A percentile compares a stretch with the other conserved stretches of the same genome.
These are phyloP conservation scores for Tubosaeta brunneosetosa DNA, from an alignment of 768 basidiomycete species.

Conservation along the genomic window DNA sequence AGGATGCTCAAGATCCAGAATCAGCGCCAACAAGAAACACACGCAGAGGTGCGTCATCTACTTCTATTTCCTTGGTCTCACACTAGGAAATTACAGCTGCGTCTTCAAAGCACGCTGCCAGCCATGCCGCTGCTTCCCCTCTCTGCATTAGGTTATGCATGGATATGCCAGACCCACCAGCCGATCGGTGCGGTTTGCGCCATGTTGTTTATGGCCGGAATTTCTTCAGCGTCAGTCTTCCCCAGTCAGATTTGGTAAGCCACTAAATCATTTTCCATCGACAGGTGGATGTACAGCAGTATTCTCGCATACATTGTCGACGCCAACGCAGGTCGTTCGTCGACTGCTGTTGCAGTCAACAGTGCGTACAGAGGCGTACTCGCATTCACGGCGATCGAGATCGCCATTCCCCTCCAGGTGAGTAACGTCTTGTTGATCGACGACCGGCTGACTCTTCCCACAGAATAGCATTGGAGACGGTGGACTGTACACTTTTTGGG, in stretches of 20 bases:
- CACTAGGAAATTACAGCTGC: conserved; percentile 46
- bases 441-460: not conserved
- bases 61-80: not conserved
- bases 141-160: conserved; percentile 65
- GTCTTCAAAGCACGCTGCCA: conserved; percentile 58
- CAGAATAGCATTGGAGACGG: conserved; percentile 76
- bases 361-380: conserved; percentile 65
- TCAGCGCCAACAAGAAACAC: conserved; percentile 39
- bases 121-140: conserved; percentile 53
- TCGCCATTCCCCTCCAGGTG: conserved; percentile 68
- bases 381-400: conserved; percentile 67
- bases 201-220: conserved; percentile 68
- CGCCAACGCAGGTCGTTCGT: conserved; percentile 76
- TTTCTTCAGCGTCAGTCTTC: conserved; percentile 56
- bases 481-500: conserved; percentile 70
- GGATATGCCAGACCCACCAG: conserved; percentile 63
- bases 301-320: conserved; percentile 86
- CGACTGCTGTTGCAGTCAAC: conserved; percentile 73
- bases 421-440: not conserved
- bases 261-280: not conserved
- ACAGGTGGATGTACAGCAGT: conserved; percentile 57
- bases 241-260: not conserved
- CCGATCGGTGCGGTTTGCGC: conserved; percentile 69
- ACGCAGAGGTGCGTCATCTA: conserved; percentile 58
- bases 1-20: conserved; percentile 39